phyloP scores from a whole-genome alignment of 1,139 yeast genomes.

The Scheffersomyces cryptocercus region DNA sequence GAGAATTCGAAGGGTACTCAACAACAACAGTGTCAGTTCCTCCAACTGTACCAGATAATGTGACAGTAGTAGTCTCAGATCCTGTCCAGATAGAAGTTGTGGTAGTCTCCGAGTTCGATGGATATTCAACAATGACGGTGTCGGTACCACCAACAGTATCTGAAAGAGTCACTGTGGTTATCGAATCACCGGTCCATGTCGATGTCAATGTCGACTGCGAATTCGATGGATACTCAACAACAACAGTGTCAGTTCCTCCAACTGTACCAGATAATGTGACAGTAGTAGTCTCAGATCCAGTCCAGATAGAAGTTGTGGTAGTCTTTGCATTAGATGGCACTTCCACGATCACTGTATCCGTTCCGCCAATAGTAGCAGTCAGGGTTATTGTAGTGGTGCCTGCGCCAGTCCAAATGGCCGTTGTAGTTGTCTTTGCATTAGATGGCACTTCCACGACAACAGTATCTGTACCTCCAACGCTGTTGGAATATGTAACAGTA shows the following conservation, averaged over 20 bases:
- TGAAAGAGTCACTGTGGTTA: slow-evolving; percentile 2
- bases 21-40: slow-evolving; percentile 9
- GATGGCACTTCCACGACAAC: slow-evolving; percentile 10
- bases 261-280: slow-evolving; percentile 3
- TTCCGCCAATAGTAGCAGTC: slow-evolving; percentile 4
- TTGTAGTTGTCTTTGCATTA: slow-evolving; percentile 3
- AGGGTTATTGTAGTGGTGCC: slow-evolving; percentile 4
- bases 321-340: slow-evolving; percentile 12
- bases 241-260: slow-evolving; percentile 9
- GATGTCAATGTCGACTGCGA: slow-evolving; percentile 8
- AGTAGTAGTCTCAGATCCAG: slow-evolving; percentile 8
- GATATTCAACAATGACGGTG: slow-evolving; percentile 9
- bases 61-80: slow-evolving; percentile 2
- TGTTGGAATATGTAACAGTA: no score
- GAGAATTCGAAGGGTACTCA: slow-evolving; percentile 8
- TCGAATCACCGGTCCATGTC: slow-evolving; percentile 1
- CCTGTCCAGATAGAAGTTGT: slow-evolving; percentile 9
- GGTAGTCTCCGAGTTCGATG: slow-evolving; percentile 5
- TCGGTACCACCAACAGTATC: slow-evolving; percentile 4
- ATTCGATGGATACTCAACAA: slow-evolving; percentile 7
- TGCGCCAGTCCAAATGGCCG: slow-evolving; percentile 10
- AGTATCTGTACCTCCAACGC: slow-evolving; percentile 8
- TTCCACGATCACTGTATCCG: slow-evolving; percentile 8
- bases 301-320: slow-evolving; percentile 12
- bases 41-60: slow-evolving; percentile 7